Conservation (phyloP, 2,329 filamentous ascomycete species). For the Penicillium sclerotigenum region DNA sequence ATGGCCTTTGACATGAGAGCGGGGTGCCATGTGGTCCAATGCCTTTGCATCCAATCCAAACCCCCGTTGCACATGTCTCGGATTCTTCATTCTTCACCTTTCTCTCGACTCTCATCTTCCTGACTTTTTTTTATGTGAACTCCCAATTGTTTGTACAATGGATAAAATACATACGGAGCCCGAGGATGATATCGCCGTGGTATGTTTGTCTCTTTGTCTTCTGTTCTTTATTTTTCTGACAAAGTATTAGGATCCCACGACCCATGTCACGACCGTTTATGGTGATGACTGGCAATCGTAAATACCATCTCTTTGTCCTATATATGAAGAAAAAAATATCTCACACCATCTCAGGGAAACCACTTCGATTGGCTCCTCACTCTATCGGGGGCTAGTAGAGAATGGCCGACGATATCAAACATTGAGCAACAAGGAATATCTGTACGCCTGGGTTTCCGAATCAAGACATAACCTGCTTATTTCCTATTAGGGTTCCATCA, state of each 20-base stretch:
- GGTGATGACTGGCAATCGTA: conserved; percentile 14
- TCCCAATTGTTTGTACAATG: neutral
- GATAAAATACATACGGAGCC: neutral
- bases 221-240: neutral
- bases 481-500: conserved; percentile 8
- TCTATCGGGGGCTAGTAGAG: conserved; percentile 20
- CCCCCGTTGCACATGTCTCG: neutral
- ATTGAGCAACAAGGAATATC: conserved; percentile 18
- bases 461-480: neutral
- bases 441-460: neutral
- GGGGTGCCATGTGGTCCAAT: neutral
- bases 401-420: conserved; percentile 24
- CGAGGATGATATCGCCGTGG: neutral
- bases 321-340: conserved; percentile 11
- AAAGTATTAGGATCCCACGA: neutral
- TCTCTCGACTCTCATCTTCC: neutral
- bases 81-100: too few species aligned
- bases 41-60: neutral
- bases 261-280: neutral
- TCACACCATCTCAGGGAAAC: conserved; percentile 13
- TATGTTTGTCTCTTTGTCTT: neutral
- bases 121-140: neutral
- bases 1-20: neutral
- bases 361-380: conserved; percentile 21
- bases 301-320: neutral